These are phyloP conservation scores for Pythium coloratum DNA, from an alignment of 352 stramenopile genomes.

Conservation along the genomic window DNA sequence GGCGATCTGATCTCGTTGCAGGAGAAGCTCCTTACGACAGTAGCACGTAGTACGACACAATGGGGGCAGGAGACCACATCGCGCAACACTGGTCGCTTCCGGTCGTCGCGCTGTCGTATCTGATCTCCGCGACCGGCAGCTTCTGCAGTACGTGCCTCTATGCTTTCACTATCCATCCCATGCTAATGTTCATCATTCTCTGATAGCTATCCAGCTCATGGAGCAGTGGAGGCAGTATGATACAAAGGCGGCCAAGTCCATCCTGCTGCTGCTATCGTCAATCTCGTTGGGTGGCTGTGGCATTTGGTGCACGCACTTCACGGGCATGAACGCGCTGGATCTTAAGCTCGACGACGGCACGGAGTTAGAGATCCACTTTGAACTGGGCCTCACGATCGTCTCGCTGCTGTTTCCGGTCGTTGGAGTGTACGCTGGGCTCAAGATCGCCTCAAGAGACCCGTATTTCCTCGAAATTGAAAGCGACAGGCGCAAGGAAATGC, in stretches of 20 bases:
- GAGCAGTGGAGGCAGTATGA: slow-evolving; percentile 63
- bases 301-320: slow-evolving; percentile 79
- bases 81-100: slow-evolving; percentile 14
- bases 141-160: slow-evolving; percentile 47
- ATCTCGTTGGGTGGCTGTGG: slow-evolving; percentile 57
- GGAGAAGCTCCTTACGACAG: background rate
- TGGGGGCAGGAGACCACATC: slow-evolving; percentile 9
- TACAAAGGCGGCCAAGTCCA: slow-evolving; percentile 31
- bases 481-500: slow-evolving; percentile 40
- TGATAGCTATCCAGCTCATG: slow-evolving; percentile 58
- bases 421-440: slow-evolving; percentile 61
- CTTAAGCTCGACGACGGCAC: slow-evolving; percentile 45
- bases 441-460: slow-evolving; percentile 57
- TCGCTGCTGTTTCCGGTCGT: slow-evolving; percentile 57
- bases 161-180: background rate
- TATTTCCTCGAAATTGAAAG: slow-evolving; percentile 72
- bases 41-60: background rate
- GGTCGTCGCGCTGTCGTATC: slow-evolving; percentile 51
- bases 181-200: background rate
- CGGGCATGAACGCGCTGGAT: slow-evolving; percentile 60
- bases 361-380: slow-evolving; percentile 51
- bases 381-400: slow-evolving; percentile 51
- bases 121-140: slow-evolving; percentile 65
- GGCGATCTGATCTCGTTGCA: background rate
- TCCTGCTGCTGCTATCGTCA: slow-evolving; percentile 42